phyloP scores from a whole-genome alignment of 257 asterid genomes.

The Handroanthus guayacan region DNA sequence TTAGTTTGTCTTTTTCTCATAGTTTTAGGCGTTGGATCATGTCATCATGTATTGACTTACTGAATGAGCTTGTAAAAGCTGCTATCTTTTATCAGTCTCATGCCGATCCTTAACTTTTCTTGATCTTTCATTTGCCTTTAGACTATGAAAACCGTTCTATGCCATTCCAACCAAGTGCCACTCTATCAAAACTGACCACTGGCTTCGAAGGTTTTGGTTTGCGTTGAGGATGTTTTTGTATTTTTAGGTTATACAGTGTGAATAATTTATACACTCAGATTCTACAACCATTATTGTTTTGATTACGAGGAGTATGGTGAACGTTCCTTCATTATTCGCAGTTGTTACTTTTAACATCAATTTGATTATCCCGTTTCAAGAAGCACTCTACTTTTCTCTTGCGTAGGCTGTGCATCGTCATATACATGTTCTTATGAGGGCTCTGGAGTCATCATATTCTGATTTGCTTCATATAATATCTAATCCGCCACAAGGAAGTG shows the following conservation, averaged over 20 bases:
- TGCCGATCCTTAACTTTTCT: conserved; percentile 7
- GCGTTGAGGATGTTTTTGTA: conserved; percentile 12
- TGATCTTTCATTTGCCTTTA: conserved; percentile 3
- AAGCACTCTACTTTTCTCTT: conserved; percentile 22
- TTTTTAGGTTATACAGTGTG: conserved; percentile 14
- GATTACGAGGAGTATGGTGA: conserved; percentile 17
- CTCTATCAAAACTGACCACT: conserved; percentile 8
- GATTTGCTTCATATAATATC: conserved; percentile 84
- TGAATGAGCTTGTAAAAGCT: conserved; percentile 8
- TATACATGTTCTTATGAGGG: conserved; percentile 75
- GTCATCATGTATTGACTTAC: background rate
- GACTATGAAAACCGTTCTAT: conserved; percentile 8
- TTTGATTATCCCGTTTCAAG: conserved; percentile 21
- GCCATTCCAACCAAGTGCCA: conserved; percentile 18
- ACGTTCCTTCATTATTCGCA: conserved; percentile 17
- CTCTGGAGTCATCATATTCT: conserved; percentile 70
- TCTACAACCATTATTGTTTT: conserved; percentile 11
- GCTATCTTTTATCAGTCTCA: conserved; percentile 15
- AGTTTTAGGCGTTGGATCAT: background rate
- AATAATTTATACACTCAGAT: conserved; percentile 7
- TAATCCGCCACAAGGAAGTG: conserved; percentile 94
- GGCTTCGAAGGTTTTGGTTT: background rate
- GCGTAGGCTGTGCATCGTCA: conserved; percentile 96
- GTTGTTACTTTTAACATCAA: conserved; percentile 19
- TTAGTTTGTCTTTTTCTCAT: background rate